Evolutionary conservation across 305 asterid species (phyloP).

Genomic region (Fraxinus greggii): DNA sequence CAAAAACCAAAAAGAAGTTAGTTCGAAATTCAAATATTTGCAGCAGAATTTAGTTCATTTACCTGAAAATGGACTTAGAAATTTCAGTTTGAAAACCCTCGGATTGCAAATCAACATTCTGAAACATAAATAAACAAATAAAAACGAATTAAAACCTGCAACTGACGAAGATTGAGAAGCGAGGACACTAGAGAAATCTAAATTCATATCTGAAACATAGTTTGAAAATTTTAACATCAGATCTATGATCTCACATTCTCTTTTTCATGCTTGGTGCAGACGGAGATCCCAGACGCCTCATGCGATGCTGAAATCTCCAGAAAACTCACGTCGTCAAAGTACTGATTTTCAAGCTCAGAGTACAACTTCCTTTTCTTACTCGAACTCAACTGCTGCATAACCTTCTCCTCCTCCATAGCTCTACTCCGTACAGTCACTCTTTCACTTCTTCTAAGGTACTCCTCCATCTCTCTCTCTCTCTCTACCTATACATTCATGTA

Average conservation of each 20-base stretch:
- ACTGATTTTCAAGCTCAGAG: conserved; percentile 25
- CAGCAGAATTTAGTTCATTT: neutral
- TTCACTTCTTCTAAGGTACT: conserved; percentile 38
- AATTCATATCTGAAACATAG: conserved; percentile 15
- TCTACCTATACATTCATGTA: conserved; percentile 11
- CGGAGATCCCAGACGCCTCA: conserved; percentile 41
- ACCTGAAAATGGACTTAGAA: conserved; percentile 39
- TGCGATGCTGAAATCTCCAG: conserved; percentile 44
- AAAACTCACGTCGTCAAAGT: conserved; percentile 20
- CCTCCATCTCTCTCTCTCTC: conserved; percentile 29
- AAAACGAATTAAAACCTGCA: neutral
- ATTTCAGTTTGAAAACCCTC: conserved; percentile 49
- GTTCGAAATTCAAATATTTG: neutral
- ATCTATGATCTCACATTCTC: conserved; percentile 46
- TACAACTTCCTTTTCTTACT: conserved; percentile 43
- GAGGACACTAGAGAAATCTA: conserved; percentile 3
- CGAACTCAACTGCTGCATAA: conserved; percentile 28
- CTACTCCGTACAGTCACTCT: conserved; percentile 26
- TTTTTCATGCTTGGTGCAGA: conserved; percentile 27
- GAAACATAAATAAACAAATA: conserved; percentile 14
- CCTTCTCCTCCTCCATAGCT: conserved; percentile 37
- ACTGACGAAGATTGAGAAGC: conserved; percentile 14
- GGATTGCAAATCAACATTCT: conserved; percentile 43
- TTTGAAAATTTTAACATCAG: conserved; percentile 29
- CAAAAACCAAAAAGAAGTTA: neutral